phyloP scores from a whole-genome alignment of 2,329 filamentous ascomycete genomes.

The Fusarium tanahbumbuense region DNA sequence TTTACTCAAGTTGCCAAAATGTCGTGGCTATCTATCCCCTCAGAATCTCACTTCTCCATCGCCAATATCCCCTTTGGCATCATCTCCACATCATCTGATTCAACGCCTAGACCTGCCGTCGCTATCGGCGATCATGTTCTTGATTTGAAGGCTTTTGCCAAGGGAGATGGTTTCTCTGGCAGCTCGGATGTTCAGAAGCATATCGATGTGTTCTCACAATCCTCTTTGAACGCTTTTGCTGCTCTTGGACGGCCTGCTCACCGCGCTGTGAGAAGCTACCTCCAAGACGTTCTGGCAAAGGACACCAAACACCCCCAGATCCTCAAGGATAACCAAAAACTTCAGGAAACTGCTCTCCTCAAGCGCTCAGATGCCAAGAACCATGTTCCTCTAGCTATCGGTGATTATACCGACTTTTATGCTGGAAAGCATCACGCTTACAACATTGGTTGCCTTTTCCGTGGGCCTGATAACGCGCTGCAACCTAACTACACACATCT shows the following conservation, averaged over 20 bases:
- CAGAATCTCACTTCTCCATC: constrained; percentile 59
- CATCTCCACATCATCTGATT: constrained; percentile 71
- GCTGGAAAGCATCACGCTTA: constrained; percentile 83
- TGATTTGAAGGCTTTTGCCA: constrained; percentile 73
- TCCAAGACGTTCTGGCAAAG: constrained; percentile 70
- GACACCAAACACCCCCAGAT: constrained; percentile 57
- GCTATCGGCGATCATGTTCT: constrained; percentile 80
- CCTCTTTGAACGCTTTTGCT: constrained; percentile 51
- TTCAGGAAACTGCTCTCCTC: constrained; percentile 48
- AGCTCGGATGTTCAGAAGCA: constrained; percentile 44
- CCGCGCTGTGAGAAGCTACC: constrained; percentile 75
- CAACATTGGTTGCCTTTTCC: constrained; percentile 75
- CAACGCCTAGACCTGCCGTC: constrained; percentile 71
- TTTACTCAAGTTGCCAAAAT: constrained; percentile 11
- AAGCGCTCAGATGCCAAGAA: constrained; percentile 63
- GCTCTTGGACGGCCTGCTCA: constrained; percentile 75
- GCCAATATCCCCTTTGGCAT: constrained; percentile 88
- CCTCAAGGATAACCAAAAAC: constrained; percentile 52
- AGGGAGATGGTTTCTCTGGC: constrained; percentile 54
- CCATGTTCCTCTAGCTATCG: constrained; percentile 80
- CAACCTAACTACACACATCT: constrained; percentile 86
- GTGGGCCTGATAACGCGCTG: constrained; percentile 77
- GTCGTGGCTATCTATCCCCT: constrained; percentile 51
- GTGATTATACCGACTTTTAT: constrained; percentile 89
- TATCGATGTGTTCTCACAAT: constrained; percentile 43